Base-by-base conservation (phyloP, 2,329 filamentous ascomycete genomes). In the Cadophora gregata region DNA sequence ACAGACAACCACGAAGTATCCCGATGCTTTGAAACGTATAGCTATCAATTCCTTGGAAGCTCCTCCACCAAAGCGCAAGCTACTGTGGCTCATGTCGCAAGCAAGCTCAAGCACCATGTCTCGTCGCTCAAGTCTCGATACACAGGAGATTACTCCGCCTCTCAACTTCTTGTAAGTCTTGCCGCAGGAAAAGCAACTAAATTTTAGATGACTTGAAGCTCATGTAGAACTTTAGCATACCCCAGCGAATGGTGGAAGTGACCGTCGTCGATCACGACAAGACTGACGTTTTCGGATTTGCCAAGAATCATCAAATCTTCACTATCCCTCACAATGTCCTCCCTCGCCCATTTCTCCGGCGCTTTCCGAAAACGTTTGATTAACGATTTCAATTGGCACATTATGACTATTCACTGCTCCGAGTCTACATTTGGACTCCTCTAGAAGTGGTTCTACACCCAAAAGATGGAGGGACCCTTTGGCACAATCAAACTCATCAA, bases 101-200 rank as follows among this genome's bases (percentile, higher is more conserved):
- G 55, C 31, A 58, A 58, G n/a, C 31, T 58, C 55, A 10, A 21
- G 14, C 55, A 58, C 55, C 33, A 38, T 58, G 55, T 58, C 55
- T 21, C 33, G 55, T 24, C 21, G 21, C 33, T 12, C 53, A 38
- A 56, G 53, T 21, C 16, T 36, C 29, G 29, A 56, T 10, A 31
- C 55, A 1, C 24, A 19, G 14, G 31, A 58, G 6, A 21, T 38
- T 12, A 10, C 12, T 14, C 31, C 55, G 10, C 12, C 55, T 58
- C 55, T 58, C 9, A 58, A 36, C 33, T 58, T 58, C 21, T 42
- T 24, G 33, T 58, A 58, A 25, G 55, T 9, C n/a, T 21, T 25
- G 42, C 38, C 38, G 1, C 31, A 12, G 5, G 19, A 16, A 45
- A 19, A 19, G 5, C 38, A 6, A 55, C 27, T n/a, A 19, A 10